Conservation (phyloP, 2,329 filamentous ascomycete genomes). For the Nannizziopsis barbatae region DNA sequence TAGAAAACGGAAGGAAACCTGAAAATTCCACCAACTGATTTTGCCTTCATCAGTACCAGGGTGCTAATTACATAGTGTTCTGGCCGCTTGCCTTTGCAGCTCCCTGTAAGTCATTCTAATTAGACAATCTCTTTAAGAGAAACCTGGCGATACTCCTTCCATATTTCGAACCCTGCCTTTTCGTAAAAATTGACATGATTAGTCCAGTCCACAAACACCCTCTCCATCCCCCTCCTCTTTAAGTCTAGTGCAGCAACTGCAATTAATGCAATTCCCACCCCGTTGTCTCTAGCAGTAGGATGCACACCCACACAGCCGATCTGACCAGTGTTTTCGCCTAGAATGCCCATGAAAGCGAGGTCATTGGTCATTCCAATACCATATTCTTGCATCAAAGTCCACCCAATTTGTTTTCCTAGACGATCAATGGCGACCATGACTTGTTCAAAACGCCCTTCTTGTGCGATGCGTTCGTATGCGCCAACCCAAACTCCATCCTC, state of each 20-base stretch:
- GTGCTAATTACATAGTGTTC: not conserved
- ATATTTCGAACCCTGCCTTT: constrained; percentile 32
- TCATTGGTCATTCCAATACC: constrained; percentile 23
- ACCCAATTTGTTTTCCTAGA: constrained; percentile 32
- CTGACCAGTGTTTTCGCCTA: constrained; percentile 33
- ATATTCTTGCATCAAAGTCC: constrained; percentile 36
- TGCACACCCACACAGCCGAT: constrained; percentile 39
- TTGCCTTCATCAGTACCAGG: too few species aligned
- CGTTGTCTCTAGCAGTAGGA: constrained; percentile 26
- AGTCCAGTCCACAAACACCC: constrained; percentile 34
- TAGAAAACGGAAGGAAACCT: not conserved
- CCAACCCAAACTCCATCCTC: constrained; percentile 32
- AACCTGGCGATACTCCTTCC: constrained; percentile 30
- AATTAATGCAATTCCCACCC: constrained; percentile 35
- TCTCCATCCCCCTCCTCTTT: constrained; percentile 9
- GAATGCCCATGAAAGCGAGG: constrained; percentile 35
- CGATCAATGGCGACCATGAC: constrained; percentile 35
- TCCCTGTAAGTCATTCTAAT: not conserved
- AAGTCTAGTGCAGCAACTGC: constrained; percentile 29
- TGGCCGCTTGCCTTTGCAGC: not conserved
- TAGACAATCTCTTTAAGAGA: constrained; percentile 12
- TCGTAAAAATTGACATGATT: constrained; percentile 33
- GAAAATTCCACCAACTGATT: too few species aligned
- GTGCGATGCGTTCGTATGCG: constrained; percentile 30
- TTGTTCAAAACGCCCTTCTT: constrained; percentile 28